Percentiles rank a stretch among this genome's conserved stretches.
Conservation (phyloP, 2,329 filamentous ascomycete species). For the Diatrype stigma region DNA sequence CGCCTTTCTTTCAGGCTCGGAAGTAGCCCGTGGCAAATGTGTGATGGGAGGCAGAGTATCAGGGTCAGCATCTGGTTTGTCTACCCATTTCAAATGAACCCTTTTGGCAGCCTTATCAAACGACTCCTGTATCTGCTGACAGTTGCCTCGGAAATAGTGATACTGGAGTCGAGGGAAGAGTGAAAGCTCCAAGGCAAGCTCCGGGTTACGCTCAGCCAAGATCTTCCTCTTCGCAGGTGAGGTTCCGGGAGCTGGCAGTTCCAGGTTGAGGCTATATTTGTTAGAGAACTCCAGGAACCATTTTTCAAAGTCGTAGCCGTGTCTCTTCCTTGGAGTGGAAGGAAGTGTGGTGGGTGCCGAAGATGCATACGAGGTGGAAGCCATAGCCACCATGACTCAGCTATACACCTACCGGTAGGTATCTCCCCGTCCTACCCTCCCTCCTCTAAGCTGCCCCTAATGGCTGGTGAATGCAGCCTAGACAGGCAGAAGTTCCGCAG, state of each 20-base stretch:
- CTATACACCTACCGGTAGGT: no score
- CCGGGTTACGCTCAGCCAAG: constrained; percentile 7
- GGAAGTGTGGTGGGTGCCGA: no score
- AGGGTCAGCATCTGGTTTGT: constrained; percentile 18
- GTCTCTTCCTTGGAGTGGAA: constrained; percentile 11
- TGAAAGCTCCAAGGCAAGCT: constrained; percentile 15
- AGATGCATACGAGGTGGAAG: not conserved
- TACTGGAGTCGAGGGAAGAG: constrained; percentile 20
- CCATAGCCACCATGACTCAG: not conserved
- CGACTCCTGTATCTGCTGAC: constrained; percentile 8
- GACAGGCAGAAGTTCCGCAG: not conserved
- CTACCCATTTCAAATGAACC: constrained; percentile 25
- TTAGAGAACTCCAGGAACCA: constrained; percentile 29
- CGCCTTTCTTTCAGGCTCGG: constrained; percentile 20
- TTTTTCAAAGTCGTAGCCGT: constrained; percentile 15
- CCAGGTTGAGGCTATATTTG: constrained; percentile 21
- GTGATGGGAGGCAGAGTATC: constrained; percentile 16
- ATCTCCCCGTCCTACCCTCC: not conserved
- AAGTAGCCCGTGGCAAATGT: constrained; percentile 18
- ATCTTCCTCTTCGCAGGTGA: constrained; percentile 12
- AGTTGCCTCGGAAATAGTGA: constrained; percentile 18
- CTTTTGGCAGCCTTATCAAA: constrained; percentile 19
- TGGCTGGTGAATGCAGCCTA: not conserved
- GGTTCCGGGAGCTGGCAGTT: constrained; percentile 14
- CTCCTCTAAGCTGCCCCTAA: not conserved